Evolutionary conservation across 176 grass and related monocot genomes (phyloP), one percentile per base, ranked within the genome.

Genomic region (Alopecurus myosuroides): DNA sequence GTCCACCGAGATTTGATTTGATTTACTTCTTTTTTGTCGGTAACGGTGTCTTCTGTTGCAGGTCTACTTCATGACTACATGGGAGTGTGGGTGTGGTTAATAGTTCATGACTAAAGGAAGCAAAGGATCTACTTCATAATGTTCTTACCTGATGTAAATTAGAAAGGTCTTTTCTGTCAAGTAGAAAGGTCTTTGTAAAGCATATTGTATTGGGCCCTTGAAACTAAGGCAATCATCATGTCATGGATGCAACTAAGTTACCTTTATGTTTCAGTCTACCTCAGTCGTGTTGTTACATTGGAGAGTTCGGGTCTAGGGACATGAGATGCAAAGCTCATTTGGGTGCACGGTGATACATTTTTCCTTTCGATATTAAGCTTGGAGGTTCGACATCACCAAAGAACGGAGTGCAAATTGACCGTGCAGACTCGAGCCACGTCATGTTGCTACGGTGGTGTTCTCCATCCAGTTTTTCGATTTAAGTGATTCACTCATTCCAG

Each of bases 51-150:
- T 81, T 41, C 3, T 85, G n/a, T 20, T 89, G 28, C 65, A 97
- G 95, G 90, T 97, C 95, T 1, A 92, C 78, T 97, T 97, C 69
- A 88, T 97, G 70, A 97, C 90, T 3, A 91, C 94, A 70, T 92
- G 95, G 57, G 75, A 95, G 72, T 98, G 93, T 77, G 93, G 93
- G 11, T 98, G 95, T 34, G 95, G 93, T 20, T 91, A 98, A 81
- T 95, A 93, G 69, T 98, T 98, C 58, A 92, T 95, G 95, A 95
- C 95, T 42, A 78, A 26, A 67, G 28, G 86, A 81, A 88, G 68
- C 92, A 89, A 86, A 65, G 84, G 84, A 52, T 90, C 78, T 6
- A 90, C 79, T 0, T 86, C 78, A 11, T 86, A 63, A 90, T 17
- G 51, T 22, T 52, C 8, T 3, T 61, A 25, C 37, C 17, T 25